phyloP scores from a whole-genome alignment of 1,284 basidiomycete species.

The Fomitopsis schrenkii region DNA sequence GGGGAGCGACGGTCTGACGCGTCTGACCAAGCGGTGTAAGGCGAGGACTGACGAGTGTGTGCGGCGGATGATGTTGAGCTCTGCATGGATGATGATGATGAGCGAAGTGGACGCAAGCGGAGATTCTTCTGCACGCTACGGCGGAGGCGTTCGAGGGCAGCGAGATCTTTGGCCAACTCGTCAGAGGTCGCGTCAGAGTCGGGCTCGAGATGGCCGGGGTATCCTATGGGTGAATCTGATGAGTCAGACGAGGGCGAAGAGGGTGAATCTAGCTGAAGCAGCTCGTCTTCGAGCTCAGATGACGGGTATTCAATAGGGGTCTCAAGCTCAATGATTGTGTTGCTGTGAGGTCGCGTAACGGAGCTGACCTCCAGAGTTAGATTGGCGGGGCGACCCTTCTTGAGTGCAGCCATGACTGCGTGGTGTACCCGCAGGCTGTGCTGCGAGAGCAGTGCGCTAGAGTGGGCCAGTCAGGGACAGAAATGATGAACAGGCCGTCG shows the following conservation, averaged over 20 bases:
- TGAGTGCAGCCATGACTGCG: conserved; percentile 18
- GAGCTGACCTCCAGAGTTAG: conserved; percentile 29
- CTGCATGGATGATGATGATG: conserved; percentile 25
- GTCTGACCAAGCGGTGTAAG: conserved; percentile 24
- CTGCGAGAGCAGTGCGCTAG: not conserved
- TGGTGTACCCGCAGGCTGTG: not conserved
- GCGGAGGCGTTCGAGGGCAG: conserved; percentile 61
- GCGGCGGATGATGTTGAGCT: conserved; percentile 33
- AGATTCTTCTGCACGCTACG: conserved; percentile 70
- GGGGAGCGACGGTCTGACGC: conserved; percentile 31
- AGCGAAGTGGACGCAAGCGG: conserved; percentile 68
- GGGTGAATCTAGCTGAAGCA: conserved; percentile 20
- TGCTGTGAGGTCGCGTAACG: conserved; percentile 24
- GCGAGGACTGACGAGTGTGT: conserved; percentile 24
- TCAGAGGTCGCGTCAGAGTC: conserved; percentile 32
- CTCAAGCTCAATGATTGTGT: conserved; percentile 32
- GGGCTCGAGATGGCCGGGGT: conserved; percentile 21
- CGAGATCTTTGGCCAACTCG: conserved; percentile 63
- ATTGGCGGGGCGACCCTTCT: conserved; percentile 33
- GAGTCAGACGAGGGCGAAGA: conserved; percentile 32
- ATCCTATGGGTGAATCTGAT: conserved; percentile 24
- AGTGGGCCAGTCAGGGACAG: not conserved
- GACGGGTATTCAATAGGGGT: conserved; percentile 29
- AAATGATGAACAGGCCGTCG: not conserved
- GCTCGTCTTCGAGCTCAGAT: conserved; percentile 18